Base-by-base conservation (phyloP, 257 asterid genomes). In the Echites panduratus region DNA sequence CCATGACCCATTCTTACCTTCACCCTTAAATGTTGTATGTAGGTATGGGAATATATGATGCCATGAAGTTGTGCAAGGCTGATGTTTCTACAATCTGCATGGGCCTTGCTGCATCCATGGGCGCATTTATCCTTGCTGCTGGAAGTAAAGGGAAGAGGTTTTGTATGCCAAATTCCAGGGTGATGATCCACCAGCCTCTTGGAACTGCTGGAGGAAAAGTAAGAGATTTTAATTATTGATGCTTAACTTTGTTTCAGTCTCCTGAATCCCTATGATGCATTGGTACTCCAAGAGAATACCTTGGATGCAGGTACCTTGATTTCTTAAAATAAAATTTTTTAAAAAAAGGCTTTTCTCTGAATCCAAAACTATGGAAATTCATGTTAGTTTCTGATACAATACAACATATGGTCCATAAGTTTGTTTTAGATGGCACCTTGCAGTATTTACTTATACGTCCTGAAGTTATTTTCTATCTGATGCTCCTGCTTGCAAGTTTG, bases 1-100 rank as follows among this genome's bases (percentile, higher is more conserved):
- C 38, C 43, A 62, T 7, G 50, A 19, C 26, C 53, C 45, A 26
- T 48, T 59, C 72, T 70, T 59, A 13, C 44, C 53, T 48, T 47
- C 43, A 48, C 9, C 12, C 47, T 56, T 17, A 71, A 74, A 65
- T 82, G 67, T 66, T 78, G 68, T 58, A 48, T 72, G 78, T 83
- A 92, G 98, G 96, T 75, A 85, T 95, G 96, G 99, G 98, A 66
- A 95, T 95, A 71, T 92, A 95, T 75, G 99, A 95, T 76, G 99
- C 98, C 70, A 95, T 95, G 99, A 95, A 92, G 80, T 41, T 87
- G 84, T 92, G 98, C 90, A 92, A 90, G 85, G 99, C 99, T 40
- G 97, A 92, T 82, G 91, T 95, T 50, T 95, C 98, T 38, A 95
- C 99, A 65, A 84, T 86, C 70, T 90, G 97, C 82, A 82, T 95